Base-by-base conservation (phyloP, 805 yeast genomes). In the Starmera quercuum region DNA sequence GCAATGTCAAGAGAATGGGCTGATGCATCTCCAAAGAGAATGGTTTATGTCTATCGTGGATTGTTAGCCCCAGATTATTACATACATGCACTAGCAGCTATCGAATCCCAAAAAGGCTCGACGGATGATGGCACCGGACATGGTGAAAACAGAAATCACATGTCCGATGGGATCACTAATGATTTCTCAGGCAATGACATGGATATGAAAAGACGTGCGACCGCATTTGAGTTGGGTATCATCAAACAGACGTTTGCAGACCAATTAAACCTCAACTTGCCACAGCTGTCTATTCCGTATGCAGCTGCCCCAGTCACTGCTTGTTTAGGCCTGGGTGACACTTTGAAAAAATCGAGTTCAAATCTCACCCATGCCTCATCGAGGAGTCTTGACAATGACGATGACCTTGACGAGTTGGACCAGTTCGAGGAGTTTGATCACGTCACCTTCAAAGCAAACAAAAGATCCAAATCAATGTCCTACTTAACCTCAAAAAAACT, bases 1-100 rank as follows among this genome's bases (percentile, higher is more conserved):
- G 85, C 90, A 14, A 60, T 83, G 28, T 78, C 86, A 1, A 73
- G 95, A 59, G 92, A 83, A 56, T 83, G 95, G 95, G 90, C 94
- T 4, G 90, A 83, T 55, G 86, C 90, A 13, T 77, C 86, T 3
- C 95, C 95, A 33, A 79, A 83, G 50, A 69, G 95, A 63, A 83
- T 83, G 95, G 87, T 83, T 19, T 83, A 83, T 49, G 87, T 82
- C 32, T 83, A 83, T 56, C 74, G 92, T 49, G 95, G 94, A 25
- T 60, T 81, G 20, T 63, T 83, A 40, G 73, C 90, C 20, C 68
- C 75, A n/a, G 88, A 83, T 52, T 83, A 79, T 57, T 79, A 78
- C 46, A 59, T 75, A 26, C 84, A 78, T 51, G 90, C 83, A 7
- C 72, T 76, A 33, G 72, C 70, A 41, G 75, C 79, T 30, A 70